Evolutionary conservation across 1,139 yeast genomes (phyloP).

Genomic region (Pichia terricola): DNA sequence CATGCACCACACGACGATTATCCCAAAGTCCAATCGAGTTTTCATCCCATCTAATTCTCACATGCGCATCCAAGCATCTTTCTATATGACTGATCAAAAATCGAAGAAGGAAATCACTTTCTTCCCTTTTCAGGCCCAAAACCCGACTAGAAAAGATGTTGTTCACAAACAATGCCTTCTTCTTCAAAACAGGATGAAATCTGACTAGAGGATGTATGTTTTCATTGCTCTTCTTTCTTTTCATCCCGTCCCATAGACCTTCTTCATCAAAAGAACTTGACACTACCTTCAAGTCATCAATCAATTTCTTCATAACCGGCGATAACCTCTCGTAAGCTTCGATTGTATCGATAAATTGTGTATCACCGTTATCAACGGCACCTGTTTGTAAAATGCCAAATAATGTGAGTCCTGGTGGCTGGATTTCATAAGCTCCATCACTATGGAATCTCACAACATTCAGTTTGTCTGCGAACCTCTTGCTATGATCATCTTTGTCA

Average conservation of each 20-base stretch:
- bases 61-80: too few species aligned
- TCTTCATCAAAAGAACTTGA: conserved; percentile 64
- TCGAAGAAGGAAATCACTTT: too few species aligned
- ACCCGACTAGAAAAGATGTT: too few species aligned
- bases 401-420: conserved; percentile 60
- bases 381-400: conserved; percentile 37
- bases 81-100: too few species aligned
- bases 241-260: conserved; percentile 39
- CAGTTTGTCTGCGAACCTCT: conserved; percentile 22
- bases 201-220: conserved; percentile 63
- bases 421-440: conserved; percentile 61
- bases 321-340: conserved; percentile 63
- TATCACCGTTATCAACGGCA: conserved; percentile 49
- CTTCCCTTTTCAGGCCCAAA: too few species aligned
- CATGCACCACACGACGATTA: too few species aligned
- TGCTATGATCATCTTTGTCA: conserved; percentile 21
- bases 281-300: conserved; percentile 48
- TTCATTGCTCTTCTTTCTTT: conserved; percentile 49
- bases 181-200: conserved; percentile 56
- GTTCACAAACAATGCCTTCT: too few species aligned
- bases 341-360: conserved; percentile 53
- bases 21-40: too few species aligned
- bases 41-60: too few species aligned
- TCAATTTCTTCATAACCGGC: conserved; percentile 45
- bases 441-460: conserved; percentile 48